Evolutionary conservation across 2,329 filamentous ascomycete species (phyloP).

Genomic region (Talaromyces sp.): DNA sequence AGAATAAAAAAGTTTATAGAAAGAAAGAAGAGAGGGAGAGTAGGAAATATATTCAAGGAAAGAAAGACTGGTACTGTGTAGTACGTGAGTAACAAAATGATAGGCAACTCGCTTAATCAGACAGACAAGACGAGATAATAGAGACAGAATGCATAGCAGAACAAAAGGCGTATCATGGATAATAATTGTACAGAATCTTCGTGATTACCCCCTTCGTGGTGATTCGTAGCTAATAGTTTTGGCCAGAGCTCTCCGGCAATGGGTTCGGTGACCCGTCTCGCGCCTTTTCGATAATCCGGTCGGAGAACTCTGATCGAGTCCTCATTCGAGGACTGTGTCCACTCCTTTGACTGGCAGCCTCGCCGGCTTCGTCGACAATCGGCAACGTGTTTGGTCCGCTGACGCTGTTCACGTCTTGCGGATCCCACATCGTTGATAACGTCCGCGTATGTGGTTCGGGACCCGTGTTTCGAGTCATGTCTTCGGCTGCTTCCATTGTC

Average conservation of each 20-base stretch:
- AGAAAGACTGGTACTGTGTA: constrained; percentile 6
- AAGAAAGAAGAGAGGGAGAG: not conserved
- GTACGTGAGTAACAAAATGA: not conserved
- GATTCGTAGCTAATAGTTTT: not conserved
- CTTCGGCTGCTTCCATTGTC: constrained; percentile 61
- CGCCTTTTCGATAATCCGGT: not conserved
- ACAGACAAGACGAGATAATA: constrained; percentile 11
- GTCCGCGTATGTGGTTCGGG: constrained; percentile 63
- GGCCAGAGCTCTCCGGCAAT: not conserved
- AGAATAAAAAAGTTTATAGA: not conserved
- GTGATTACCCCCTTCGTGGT: not conserved
- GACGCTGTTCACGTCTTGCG: constrained; percentile 55
- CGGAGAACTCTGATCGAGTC: not conserved
- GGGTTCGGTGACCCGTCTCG: not conserved
- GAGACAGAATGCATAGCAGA: constrained; percentile 1
- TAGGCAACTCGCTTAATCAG: not conserved
- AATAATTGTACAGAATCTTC: constrained; percentile 16
- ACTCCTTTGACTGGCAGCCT: constrained; percentile 64
- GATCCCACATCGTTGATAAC: constrained; percentile 58
- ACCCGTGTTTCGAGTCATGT: constrained; percentile 60
- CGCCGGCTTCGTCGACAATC: constrained; percentile 86
- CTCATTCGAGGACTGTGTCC: constrained; percentile 8
- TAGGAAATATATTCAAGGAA: constrained; percentile 20
- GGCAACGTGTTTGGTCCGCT: constrained; percentile 63
- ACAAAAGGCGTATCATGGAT: constrained; percentile 16